Base-by-base conservation (phyloP, 2,329 filamentous ascomycete species). In the Curvularia eragrostidis region DNA sequence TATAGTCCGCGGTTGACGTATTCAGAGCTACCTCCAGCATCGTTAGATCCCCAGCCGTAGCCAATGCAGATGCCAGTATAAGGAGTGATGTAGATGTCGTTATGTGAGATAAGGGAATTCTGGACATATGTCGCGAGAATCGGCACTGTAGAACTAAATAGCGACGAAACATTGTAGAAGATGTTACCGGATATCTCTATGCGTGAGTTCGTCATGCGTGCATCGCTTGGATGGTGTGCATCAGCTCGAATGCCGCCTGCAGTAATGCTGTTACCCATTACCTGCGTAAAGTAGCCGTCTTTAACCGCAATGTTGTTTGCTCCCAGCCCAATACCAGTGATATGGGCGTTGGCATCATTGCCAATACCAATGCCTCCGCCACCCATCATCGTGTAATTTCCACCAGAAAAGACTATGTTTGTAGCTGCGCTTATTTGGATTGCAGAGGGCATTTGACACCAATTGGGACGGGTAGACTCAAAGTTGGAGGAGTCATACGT, bases 221-320 rank as follows among this genome's bases (percentile, higher is more conserved):
- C 23, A 47, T 61, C 50, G 39, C 56, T 62, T 18, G 59, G 59
- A 51, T 64, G 61, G 41, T 64, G 61, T 23, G 56, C 59, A 13
- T 61, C 58, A 12, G 59, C 56, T 23, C 59, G 53, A 19, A 64
- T 48, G 23, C 61, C 61, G 38, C 61, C 59, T 4, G 56, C 58
- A 6, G 58, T 62, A 48, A 64, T 59, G 48, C 58, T 62, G 54
- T 64, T 64, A 21, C 61, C 61, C 56, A 64, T 64, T 21, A 64
- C 59, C 44, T 64, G 61, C 2, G 56, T 41, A 36, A 64, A 64
- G 56, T 59, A 64, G 9, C 49, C 55, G 30, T 64, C 54, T 18
- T 48, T 56, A 43, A 64, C 32, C 38, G 56, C 50, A 23, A 64
- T 41, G 10, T 62, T 59, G 42, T 28, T 52, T 34, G 59, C 59